A percentile compares a stretch with the other conserved stretches of the same genome.
phyloP scores from a whole-genome alignment of 164 flowering plant species.

The Vitis riparia region DNA sequence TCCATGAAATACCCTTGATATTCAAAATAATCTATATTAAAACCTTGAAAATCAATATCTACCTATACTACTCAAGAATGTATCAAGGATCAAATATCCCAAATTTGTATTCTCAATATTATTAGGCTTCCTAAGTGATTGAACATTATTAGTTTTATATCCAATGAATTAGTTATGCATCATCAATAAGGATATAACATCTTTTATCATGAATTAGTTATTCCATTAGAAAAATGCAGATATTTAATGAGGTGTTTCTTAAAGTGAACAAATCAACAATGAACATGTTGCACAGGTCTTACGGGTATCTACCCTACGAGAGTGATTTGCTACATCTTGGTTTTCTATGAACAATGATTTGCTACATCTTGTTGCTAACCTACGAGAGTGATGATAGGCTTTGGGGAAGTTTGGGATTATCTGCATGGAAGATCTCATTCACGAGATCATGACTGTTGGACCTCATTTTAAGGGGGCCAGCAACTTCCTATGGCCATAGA shows the following conservation, averaged over 20 bases:
- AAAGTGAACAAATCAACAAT: constrained; percentile 73
- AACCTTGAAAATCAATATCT: too few species aligned
- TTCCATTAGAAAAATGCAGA: constrained; percentile 26
- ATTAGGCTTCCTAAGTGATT: too few species aligned
- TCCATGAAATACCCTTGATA: too few species aligned
- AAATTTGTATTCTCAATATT: background rate
- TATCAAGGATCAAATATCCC: background rate
- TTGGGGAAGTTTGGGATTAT: constrained; percentile 60
- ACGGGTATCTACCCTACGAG: constrained; percentile 55
- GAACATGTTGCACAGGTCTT: constrained; percentile 68
- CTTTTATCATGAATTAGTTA: too few species aligned
- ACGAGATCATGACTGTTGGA: constrained; percentile 70
- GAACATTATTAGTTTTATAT: too few species aligned
- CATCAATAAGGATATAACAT: too few species aligned
- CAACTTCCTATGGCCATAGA: constrained; percentile 71
- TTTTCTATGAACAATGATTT: too few species aligned
- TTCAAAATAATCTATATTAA: too few species aligned
- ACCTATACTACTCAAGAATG: too few species aligned
- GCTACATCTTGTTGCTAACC: too few species aligned
- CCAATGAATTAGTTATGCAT: too few species aligned
- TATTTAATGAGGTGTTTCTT: constrained; percentile 70
- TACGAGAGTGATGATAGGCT: constrained; percentile 42
- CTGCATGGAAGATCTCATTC: constrained; percentile 62
- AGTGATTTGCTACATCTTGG: too few species aligned
- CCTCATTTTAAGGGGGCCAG: constrained; percentile 74